A percentile compares a stretch with the other conserved stretches of the same genome.
Conservation (phyloP, 768 basidiomycete species). For the Calocybe indica region DNA sequence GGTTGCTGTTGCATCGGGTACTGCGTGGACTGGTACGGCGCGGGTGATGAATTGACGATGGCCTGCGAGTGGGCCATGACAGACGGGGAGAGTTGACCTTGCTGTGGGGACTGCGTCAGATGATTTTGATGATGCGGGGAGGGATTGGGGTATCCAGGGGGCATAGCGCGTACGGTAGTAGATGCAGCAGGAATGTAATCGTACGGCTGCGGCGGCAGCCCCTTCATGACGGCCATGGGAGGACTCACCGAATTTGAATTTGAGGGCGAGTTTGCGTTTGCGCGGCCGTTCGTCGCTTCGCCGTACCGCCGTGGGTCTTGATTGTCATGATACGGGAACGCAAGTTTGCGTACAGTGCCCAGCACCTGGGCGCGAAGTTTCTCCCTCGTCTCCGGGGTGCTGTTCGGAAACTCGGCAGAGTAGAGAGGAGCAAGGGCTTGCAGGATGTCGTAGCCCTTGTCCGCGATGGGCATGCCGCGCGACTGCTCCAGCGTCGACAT, state of each 20-base stretch:
- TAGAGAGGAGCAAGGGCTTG: constrained; percentile 71
- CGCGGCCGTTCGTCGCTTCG: constrained; percentile 44
- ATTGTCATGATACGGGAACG: constrained; percentile 77
- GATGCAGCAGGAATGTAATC: constrained; percentile 15
- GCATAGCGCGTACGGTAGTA: background rate
- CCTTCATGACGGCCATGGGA: background rate
- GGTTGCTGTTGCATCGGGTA: constrained; percentile 19
- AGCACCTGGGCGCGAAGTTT: constrained; percentile 58
- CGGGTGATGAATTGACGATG: too few relatives aligned
- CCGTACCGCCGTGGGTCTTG: constrained; percentile 44
- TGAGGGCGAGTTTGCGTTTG: constrained; percentile 43
- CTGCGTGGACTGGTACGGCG: constrained; percentile 6
- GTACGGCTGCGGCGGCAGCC: constrained; percentile 6
- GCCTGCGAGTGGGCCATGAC: background rate
- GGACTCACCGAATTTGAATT: constrained; percentile 54
- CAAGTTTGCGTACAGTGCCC: constrained; percentile 64
- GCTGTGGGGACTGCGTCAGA: background rate
- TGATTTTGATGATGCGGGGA: background rate
- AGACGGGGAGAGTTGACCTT: background rate
- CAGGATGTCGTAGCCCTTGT: constrained; percentile 70
- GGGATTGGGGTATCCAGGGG: background rate
- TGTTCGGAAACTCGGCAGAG: constrained; percentile 50
- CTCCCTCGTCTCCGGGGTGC: constrained; percentile 45
- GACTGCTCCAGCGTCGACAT: constrained; percentile 60
- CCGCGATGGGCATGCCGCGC: constrained; percentile 60